phyloP scores from a whole-genome alignment of 208 protist species.

The Trypanosoma cruzi region DNA sequence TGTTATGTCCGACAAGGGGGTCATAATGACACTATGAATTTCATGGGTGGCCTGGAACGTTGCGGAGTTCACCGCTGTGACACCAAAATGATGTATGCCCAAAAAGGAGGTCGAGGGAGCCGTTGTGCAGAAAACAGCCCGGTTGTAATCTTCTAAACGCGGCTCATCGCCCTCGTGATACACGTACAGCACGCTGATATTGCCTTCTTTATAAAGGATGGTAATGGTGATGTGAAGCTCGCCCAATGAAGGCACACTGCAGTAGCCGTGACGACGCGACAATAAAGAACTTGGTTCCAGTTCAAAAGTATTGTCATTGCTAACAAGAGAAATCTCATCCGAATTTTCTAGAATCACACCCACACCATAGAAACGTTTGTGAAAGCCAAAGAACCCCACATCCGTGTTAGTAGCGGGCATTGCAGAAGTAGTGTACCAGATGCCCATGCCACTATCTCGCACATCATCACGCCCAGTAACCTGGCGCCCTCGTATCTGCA shows the following conservation, averaged over 20 bases:
- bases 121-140: conserved; percentile 19
- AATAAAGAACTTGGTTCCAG: conserved; percentile 9
- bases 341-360: conserved; percentile 43
- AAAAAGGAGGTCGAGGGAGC: neutral
- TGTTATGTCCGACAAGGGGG: conserved; percentile 28
- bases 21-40: conserved; percentile 49
- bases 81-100: conserved; percentile 34
- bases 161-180: conserved; percentile 17
- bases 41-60: conserved; percentile 33
- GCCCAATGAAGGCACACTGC: conserved; percentile 21
- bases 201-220: conserved; percentile 16
- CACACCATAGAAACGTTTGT: conserved; percentile 38
- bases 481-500: conserved; percentile 32
- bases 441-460: conserved; percentile 28
- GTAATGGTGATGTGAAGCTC: conserved; percentile 44
- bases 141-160: conserved; percentile 9
- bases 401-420: conserved; percentile 24
- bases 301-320: conserved; percentile 12
- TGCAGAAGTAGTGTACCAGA: conserved; percentile 39
- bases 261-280: conserved; percentile 21
- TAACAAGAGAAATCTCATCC: conserved; percentile 36
- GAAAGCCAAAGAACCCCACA: conserved; percentile 43
- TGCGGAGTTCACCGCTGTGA: conserved; percentile 33
- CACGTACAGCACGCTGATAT: conserved; percentile 28
- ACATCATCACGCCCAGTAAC: neutral